Base-by-base conservation (phyloP, 1,284 basidiomycete species). In the Heliocybe sulcata region DNA sequence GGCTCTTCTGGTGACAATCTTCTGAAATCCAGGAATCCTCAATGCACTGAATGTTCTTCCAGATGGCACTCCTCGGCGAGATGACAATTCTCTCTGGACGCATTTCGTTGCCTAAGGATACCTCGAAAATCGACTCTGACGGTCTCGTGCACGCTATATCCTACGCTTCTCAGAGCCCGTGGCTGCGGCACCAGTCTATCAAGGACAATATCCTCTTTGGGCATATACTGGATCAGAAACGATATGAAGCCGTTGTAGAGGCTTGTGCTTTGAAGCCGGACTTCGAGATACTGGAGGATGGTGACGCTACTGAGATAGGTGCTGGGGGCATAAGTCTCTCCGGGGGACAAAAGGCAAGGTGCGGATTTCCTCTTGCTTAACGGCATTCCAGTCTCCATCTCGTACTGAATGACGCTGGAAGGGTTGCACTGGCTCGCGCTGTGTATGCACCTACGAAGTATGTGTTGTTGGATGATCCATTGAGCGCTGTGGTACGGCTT, bases 261-360 rank as follows among this genome's bases (percentile, higher is more conserved):
- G 77, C 75, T 29, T 94, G 92, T 64, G 87, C 90, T 0, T 70
- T 96, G 47, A 69, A 71, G 22, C 78, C 84, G 0, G 92, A 96
- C 22, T 50, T 50, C 11, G 25, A 50, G 9, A 9, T 50, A 9
- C 22, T 50, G 19, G 48, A 50, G 25, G 48, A 50, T 16, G 48
- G 48, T n/a, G 48, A 50, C 48, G 19, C 25, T 20, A 50, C 48
- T 8, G 48, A 50, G 48, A 50, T 50, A 8, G 48, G 48, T 6
- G 48, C 48, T 6, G 10, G 48, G 16, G 23, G 29, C 12, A 31
- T 31, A 4, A 82, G 77, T 67, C 65, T 84, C 53, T 80, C 77
- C 45, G 84, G 84, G 8, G 85, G 84, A 0, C 83, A 86, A 66
- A 85, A 85, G 63, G 83, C 83, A 22, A 66, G 78, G 75, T 77